Conservation (phyloP, 2,329 filamentous ascomycete species). For the Tolypocladium ovalisporum region DNA sequence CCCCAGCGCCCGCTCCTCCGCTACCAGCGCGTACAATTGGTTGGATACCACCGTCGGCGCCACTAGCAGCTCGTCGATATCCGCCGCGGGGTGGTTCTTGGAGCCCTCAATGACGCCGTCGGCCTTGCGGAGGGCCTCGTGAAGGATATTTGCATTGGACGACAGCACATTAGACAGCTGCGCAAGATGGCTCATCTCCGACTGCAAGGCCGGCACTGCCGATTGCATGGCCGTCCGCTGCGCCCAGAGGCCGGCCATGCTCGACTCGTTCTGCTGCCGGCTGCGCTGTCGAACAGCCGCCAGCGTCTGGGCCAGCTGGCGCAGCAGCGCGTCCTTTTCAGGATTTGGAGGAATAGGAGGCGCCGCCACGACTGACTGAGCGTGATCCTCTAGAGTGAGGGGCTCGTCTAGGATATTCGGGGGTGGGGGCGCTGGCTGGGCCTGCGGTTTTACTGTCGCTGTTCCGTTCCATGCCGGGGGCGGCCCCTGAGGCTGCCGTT, state of each 20-base stretch:
- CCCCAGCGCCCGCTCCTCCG: slow-evolving; percentile 77
- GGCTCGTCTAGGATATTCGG: slow-evolving; percentile 48
- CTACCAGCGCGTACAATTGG: slow-evolving; percentile 80
- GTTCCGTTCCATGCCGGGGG: slow-evolving; percentile 6
- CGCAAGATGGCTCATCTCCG: slow-evolving; percentile 61
- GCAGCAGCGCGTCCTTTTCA: slow-evolving; percentile 80
- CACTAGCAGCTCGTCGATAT: slow-evolving; percentile 85
- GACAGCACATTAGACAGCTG: slow-evolving; percentile 60
- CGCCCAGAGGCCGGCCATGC: slow-evolving; percentile 63
- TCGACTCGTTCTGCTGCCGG: slow-evolving; percentile 60
- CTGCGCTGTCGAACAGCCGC: slow-evolving; percentile 57
- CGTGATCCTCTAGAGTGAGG: slow-evolving; percentile 37
- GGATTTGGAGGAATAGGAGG: slow-evolving; percentile 92
- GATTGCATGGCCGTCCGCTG: slow-evolving; percentile 68
- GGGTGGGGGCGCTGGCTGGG: slow-evolving; percentile 22
- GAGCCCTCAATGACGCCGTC: slow-evolving; percentile 67
- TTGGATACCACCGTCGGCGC: slow-evolving; percentile 87
- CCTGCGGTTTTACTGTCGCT: background rate
- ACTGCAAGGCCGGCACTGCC: slow-evolving; percentile 58
- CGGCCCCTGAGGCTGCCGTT: slow-evolving; percentile 8
- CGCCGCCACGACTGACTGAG: slow-evolving; percentile 43
- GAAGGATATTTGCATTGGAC: slow-evolving; percentile 69
- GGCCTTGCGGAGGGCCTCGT: slow-evolving; percentile 65
- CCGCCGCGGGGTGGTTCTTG: slow-evolving; percentile 56
- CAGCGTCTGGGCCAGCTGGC: slow-evolving; percentile 62